Percentiles rank a stretch among this genome's conserved stretches.
Evolutionary conservation across 345 rosid species (phyloP).

Genomic region (Gossypium arboreum): DNA sequence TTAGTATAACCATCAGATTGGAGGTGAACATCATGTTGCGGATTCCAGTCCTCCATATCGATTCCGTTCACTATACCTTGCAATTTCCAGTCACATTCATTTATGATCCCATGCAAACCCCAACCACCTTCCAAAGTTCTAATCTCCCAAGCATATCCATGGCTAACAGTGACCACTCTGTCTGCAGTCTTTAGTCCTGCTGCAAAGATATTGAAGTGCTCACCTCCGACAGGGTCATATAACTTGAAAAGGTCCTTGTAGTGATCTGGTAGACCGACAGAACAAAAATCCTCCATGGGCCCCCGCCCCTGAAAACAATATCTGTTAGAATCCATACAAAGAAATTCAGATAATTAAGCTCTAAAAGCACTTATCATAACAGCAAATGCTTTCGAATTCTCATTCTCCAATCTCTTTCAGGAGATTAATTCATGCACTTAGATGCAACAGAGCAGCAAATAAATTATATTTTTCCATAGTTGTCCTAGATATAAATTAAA

Average conservation of each 20-base stretch:
- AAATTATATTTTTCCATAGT: background rate
- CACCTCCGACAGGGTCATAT: slow-evolving; percentile 91
- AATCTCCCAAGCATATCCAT: slow-evolving; percentile 88
- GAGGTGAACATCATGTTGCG: slow-evolving; percentile 53
- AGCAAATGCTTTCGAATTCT: background rate
- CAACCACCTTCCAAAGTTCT: slow-evolving; percentile 93
- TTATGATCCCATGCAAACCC: slow-evolving; percentile 87
- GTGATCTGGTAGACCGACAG: slow-evolving; percentile 57
- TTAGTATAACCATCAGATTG: slow-evolving; percentile 81
- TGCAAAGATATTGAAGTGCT: slow-evolving; percentile 83
- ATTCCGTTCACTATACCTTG: slow-evolving; percentile 91
- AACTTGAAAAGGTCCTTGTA: slow-evolving; percentile 68
- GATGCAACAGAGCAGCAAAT: background rate
- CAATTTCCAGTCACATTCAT: slow-evolving; percentile 77
- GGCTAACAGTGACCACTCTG: slow-evolving; percentile 86
- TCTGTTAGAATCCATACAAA: slow-evolving; percentile 4
- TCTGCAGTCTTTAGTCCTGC: slow-evolving; percentile 92
- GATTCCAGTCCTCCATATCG: slow-evolving; percentile 86
- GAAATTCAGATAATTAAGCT: slow-evolving; percentile 3
- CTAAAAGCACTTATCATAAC: background rate
- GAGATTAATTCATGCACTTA: background rate
- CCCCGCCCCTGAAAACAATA: slow-evolving; percentile 72
- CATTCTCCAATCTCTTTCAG: background rate
- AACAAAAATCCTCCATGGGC: slow-evolving; percentile 68
- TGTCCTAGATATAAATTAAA: background rate